Percentiles rank a stretch among this genome's conserved stretches.
These are phyloP conservation scores for Kodamaea fungicola DNA, from an alignment of 1,139 yeast species.

Conservation along the genomic window DNA sequence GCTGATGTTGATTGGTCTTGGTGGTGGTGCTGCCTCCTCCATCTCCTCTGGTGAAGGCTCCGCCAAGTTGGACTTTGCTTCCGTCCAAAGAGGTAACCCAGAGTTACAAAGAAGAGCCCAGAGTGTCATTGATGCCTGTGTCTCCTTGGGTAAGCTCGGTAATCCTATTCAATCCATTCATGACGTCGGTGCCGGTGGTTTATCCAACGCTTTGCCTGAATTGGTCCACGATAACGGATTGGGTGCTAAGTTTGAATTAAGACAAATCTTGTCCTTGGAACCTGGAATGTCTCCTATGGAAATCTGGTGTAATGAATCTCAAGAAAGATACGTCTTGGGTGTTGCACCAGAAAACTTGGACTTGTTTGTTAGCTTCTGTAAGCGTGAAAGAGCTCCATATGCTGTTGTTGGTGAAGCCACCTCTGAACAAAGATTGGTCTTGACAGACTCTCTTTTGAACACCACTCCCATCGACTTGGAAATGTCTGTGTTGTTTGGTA, in stretches of 20 bases:
- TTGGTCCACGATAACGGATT: constrained; percentile 94
- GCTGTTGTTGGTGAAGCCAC: constrained; percentile 97
- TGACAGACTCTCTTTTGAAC: constrained; percentile 72
- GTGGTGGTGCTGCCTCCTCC: constrained; percentile 99
- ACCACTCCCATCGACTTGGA: constrained; percentile 93
- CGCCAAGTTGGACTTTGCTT: constrained; percentile 93
- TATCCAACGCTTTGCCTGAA: constrained; percentile 96
- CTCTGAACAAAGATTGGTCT: constrained; percentile 73
- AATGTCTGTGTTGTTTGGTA: constrained; percentile 95
- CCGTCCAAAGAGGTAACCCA: constrained; percentile 99
- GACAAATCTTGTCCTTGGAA: constrained; percentile 87
- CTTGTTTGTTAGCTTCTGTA: constrained; percentile 73
- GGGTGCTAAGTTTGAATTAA: constrained; percentile 89
- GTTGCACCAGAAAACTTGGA: constrained; percentile 79
- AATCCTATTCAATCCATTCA: constrained; percentile 95
- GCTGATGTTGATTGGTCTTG: constrained; percentile 97
- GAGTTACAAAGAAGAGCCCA: constrained; percentile 99
- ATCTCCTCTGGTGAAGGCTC: constrained; percentile 94
- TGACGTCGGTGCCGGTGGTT: constrained; percentile 99
- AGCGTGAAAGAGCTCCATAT: constrained; percentile 93
- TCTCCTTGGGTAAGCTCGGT: constrained; percentile 62
- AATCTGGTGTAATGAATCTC: constrained; percentile 99
- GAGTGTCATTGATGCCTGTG: constrained; percentile 94
- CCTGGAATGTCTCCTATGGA: constrained; percentile 99
- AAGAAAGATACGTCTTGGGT: constrained; percentile 95